A percentile compares a stretch with the other conserved stretches of the same genome.
phyloP scores from a whole-genome alignment of 2,329 filamentous ascomycete genomes.

The Dactylella cylindrospora region DNA sequence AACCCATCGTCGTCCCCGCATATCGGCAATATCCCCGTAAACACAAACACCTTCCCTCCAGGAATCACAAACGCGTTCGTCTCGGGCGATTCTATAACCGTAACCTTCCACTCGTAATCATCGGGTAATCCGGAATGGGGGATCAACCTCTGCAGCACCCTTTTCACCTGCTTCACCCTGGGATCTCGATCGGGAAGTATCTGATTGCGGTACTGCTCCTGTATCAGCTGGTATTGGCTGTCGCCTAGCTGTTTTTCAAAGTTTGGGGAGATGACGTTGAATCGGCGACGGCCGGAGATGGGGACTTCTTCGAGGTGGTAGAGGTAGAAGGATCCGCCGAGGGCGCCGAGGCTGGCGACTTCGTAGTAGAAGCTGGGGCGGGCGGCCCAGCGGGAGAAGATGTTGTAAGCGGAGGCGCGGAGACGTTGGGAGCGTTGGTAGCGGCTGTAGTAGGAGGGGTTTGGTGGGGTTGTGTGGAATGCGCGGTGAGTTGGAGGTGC shows the following conservation, averaged over 20 bases:
- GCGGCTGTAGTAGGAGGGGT: constrained; percentile 1
- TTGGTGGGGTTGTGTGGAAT: constrained; percentile 27
- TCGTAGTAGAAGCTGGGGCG: constrained; percentile 37
- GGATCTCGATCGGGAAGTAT: constrained; percentile 65
- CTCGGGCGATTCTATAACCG: constrained; percentile 68
- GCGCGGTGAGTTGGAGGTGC: not conserved
- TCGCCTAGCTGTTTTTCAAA: constrained; percentile 60
- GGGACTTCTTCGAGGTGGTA: constrained; percentile 72
- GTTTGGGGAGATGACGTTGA: constrained; percentile 67
- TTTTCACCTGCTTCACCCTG: constrained; percentile 60
- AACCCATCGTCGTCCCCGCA: constrained; percentile 68
- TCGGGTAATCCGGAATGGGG: constrained; percentile 65
- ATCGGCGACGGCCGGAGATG: constrained; percentile 69
- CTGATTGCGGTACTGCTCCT: constrained; percentile 58
- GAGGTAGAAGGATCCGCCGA: constrained; percentile 61
- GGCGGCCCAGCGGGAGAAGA: constrained; percentile 27
- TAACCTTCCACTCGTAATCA: constrained; percentile 66
- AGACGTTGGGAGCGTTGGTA: constrained; percentile 26
- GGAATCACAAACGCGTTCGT: constrained; percentile 77
- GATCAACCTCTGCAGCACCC: constrained; percentile 67
- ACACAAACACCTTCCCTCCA: constrained; percentile 78
- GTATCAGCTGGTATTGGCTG: constrained; percentile 60
- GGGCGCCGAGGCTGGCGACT: constrained; percentile 23
- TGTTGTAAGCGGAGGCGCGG: constrained; percentile 4
- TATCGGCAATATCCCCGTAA: constrained; percentile 69